Evolutionary conservation across 2,329 filamentous ascomycete genomes (phyloP).

Genomic region (Zopfia rhizophila): DNA sequence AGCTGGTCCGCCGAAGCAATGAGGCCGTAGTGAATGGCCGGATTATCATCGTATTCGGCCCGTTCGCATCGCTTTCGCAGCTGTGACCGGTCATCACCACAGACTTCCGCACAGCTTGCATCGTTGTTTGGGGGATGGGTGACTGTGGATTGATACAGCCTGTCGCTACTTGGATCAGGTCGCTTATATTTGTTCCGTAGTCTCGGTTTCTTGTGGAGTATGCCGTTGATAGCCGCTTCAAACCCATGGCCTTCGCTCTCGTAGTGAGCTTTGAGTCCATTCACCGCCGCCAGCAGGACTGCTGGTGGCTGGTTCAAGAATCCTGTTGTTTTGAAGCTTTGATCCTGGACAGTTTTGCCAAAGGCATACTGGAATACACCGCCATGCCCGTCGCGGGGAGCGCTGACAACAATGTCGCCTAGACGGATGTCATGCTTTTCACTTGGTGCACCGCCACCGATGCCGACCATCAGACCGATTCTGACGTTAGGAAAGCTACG

Average conservation of each 20-base stretch:
- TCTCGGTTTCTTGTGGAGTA: conserved; percentile 37
- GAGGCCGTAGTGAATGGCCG: no score
- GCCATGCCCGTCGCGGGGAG: conserved; percentile 20
- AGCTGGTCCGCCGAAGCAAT: no score
- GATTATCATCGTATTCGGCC: no score
- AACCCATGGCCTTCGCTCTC: conserved; percentile 20
- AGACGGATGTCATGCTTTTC: conserved; percentile 38
- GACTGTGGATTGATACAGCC: conserved; percentile 34
- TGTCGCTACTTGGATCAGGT: conserved; percentile 36
- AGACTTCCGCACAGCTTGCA: conserved; percentile 23
- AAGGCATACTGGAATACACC: conserved; percentile 48
- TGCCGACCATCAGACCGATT: conserved; percentile 36
- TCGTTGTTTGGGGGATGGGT: conserved; percentile 14
- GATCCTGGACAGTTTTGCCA: no score
- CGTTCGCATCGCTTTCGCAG: conserved; percentile 23
- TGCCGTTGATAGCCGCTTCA: no score
- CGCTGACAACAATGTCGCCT: conserved; percentile 40
- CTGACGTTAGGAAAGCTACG: conserved; percentile 30
- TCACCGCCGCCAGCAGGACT: conserved; percentile 31
- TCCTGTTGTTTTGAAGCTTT: conserved; percentile 25
- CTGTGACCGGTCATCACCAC: conserved; percentile 22
- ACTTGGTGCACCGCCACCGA: conserved; percentile 31
- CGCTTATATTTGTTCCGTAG: conserved; percentile 36
- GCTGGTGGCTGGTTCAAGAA: conserved; percentile 25
- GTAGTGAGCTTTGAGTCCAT: conserved; percentile 30